Base-by-base conservation (phyloP, 2,329 filamentous ascomycete genomes). In the Endoconidiophora laricicola region DNA sequence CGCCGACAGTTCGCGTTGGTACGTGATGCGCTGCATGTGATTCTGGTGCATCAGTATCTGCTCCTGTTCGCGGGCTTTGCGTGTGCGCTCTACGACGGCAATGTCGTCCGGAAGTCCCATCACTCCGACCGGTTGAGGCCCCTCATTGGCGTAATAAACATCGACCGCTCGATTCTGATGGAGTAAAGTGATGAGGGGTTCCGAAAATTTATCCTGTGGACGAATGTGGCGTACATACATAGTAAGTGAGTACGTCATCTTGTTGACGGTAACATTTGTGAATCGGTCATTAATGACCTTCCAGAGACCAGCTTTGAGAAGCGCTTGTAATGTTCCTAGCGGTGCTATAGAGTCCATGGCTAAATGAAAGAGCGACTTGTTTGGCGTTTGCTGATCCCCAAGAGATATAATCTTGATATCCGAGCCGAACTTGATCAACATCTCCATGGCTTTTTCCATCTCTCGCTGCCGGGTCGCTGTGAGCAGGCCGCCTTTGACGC, bases 221-320 rank as follows among this genome's bases (percentile, higher is more conserved):
- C 76, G 56, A 1, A 75, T 59, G 41, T 69, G 71, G 36, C 60
- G 57, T 18, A 79, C 67, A 58, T 82, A 83, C 64, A 77, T 79
- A 3, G 78, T 76, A 0, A 79, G 73, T 0, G 79, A 83, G 60
- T 80, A 83, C 1, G 71, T 75, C 56, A 70, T 69, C 4, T 65
- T 67, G 22, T 70, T 70, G 40, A 72, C 65, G 1, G 62, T 71
- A 60, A 69, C 77, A 53, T 69, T 64, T 55, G 79, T 77, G 57
- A 70, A 75, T 0, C 72, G 65, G 54, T 75, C 71, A 62, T 82
- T 82, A 57, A 82, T 63, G 29, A 73, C 64, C 58, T 78, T 77
- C 77, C 78, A 82, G 63, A 81, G 70, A 41, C 73, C 76, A 0
- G 73, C 74, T 56, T 78, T 78, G 6, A 83, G 65, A 1, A 83